Conservation (phyloP, 2,329 filamentous ascomycete species). For the Ceratocystiopsis minuta region DNA sequence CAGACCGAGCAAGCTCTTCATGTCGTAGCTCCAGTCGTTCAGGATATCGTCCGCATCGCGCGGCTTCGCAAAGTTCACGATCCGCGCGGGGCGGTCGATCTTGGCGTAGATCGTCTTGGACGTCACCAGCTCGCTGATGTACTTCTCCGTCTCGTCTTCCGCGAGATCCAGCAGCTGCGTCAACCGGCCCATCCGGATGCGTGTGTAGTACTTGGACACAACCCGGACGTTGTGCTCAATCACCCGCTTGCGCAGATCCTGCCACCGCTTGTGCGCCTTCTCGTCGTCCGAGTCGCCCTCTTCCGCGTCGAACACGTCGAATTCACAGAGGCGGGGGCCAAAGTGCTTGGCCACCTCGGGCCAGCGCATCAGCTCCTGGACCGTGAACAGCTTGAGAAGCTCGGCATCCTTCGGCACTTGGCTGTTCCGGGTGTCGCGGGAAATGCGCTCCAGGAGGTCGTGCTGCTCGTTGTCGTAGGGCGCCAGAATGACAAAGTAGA, state of each 20-base stretch:
- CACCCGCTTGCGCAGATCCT: constrained; percentile 90
- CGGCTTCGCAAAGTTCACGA: constrained; percentile 90
- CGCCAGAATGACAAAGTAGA: constrained; percentile 93
- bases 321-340: constrained; percentile 69
- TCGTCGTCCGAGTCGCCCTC: constrained; percentile 49
- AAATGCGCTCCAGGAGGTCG: constrained; percentile 84
- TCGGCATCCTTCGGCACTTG: constrained; percentile 65
- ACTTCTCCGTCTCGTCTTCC: constrained; percentile 95
- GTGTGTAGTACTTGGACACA: constrained; percentile 95
- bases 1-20: constrained; percentile 51
- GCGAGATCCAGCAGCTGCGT: constrained; percentile 81
- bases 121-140: constrained; percentile 91
- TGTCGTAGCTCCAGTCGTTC: constrained; percentile 97
- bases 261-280: constrained; percentile 74
- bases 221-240: constrained; percentile 99
- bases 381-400: constrained; percentile 83
- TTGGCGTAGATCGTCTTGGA: constrained; percentile 96
- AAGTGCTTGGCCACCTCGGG: constrained; percentile 80
- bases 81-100: constrained; percentile 80
- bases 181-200: constrained; percentile 80
- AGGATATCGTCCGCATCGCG: constrained; percentile 88
- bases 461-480: constrained; percentile 98
- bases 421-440: constrained; percentile 65
- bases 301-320: constrained; percentile 70
- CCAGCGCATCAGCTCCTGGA: constrained; percentile 96